Evolutionary conservation across 2,329 filamentous ascomycete species (phyloP), one percentile per base, ranked within the genome.

Genomic region (Davidsoniella neocaledoniae): DNA sequence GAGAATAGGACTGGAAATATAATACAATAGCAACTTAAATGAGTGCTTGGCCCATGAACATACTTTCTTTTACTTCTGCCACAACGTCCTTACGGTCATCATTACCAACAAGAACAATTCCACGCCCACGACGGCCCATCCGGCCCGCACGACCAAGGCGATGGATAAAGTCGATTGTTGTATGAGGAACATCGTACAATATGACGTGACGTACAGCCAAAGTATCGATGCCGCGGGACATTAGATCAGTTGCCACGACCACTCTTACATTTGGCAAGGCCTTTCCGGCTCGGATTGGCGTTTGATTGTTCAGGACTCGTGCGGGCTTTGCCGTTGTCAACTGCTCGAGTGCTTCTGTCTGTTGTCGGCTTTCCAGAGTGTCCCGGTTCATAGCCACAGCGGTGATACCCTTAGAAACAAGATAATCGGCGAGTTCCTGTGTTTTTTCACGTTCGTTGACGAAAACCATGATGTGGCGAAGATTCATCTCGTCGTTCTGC

Each of bases 91-190:
- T 84, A 48, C 91, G 72, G 63, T 96, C 91, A 54, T 87, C 76
- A 63, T 84, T 90, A 54, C 88, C 90, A 1, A 95, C 85, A 36
- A 98, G 68, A 25, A 96, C 88, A 55, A 96, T 80, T 17, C 87
- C 91, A 50, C 88, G 74, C 14, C 91, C 91, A 62, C 91, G 76
- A 54, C 87, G 76, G 2, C 87, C 87, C 86, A 96, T 96, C 33
- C 91, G 77, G 0, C 91, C 91, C 1, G 91, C 86, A 51, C 91
- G 76, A 14, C 91, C 91, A 4, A 96, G 76, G 14, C 93, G 82
- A 64, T 98, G 93, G 59, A 98, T 95, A 59, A 98, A 98, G 64
- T 98, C 93, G 53, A 98, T 93, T 0, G 87, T 94, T 0, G 86
- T 94, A 61, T 96, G 90, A 4, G 91, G 91, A n/a, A 98, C 90